Evolutionary conservation across 257 asterid species (phyloP), one percentile per base, ranked within the genome.

Genomic region (Nicotiana noctiflora): DNA sequence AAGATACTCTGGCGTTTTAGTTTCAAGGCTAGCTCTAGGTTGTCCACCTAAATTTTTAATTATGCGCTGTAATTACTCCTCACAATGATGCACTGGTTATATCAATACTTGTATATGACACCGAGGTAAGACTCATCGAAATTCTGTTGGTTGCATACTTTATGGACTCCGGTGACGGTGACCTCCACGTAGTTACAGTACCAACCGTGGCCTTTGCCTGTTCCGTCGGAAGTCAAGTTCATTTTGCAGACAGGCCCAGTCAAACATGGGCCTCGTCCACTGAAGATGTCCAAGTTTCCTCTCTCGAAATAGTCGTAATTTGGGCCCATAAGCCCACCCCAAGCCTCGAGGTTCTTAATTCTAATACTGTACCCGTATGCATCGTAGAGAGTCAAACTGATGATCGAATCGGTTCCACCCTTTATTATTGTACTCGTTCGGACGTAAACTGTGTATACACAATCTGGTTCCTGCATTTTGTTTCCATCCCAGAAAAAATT

Each of bases 261-360:
- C 85, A 93, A 79, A 81, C 98, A 93, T 6, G 95, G 97, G 61
- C 89, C 95, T 34, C 88, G 85, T 1, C 94, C 97, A 65, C 98
- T 90, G 60, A 93, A 93, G 15, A 93, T 89, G 51, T 91, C 98
- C 79, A 91, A 82, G 63, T 91, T 91, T 2, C 98, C 98, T 18
- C 91, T 85, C 94, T 93, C 93, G 78, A 89, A 90, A 62, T 93
- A 93, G 81, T 88, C 67, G 85, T 91, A 82, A 1, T 61, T 88
- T 17, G 88, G 84, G 76, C 94, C 98, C 97, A 91, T 91, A 3
- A 90, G 88, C 81, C 98, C 97, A 19, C 98, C 98, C 98, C 98
- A 93, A 0, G 88, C 14, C 80, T 83, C 92, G 4, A 93, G 75
- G 49, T 91, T 85, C n/a, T 87, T 85, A 81, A 93, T 91, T 78